Conservation (phyloP, 768 basidiomycete species). For the Lactarius evosmus region DNA sequence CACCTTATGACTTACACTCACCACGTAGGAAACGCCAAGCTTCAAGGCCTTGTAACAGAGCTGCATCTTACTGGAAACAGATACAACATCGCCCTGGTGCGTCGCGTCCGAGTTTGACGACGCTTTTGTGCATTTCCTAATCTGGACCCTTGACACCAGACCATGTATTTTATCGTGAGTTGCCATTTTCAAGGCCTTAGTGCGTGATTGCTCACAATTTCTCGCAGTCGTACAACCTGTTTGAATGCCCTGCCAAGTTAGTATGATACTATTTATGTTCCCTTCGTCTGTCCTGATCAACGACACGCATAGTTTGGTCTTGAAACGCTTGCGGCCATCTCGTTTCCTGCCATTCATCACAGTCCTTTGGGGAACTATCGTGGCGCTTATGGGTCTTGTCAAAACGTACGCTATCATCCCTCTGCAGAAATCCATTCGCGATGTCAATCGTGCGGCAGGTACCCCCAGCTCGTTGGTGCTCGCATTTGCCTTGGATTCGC, state of each 20-base stretch:
- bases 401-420: conserved; percentile 44
- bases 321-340: conserved; percentile 64
- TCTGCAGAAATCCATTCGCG: not conserved
- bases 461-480: conserved; percentile 56
- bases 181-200: not conserved
- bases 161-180: conserved; percentile 68
- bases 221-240: conserved; percentile 52
- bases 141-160: conserved; percentile 38
- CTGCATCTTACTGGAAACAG: conserved; percentile 54
- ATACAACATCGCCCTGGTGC: conserved; percentile 65
- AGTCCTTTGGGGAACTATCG: conserved; percentile 62
- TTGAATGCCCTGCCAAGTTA: conserved; percentile 71
- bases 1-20: conserved; percentile 6
- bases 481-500: conserved; percentile 60
- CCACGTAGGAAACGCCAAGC: conserved; percentile 56
- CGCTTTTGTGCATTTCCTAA: not conserved
- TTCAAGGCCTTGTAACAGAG: conserved; percentile 58
- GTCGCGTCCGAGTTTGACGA: conserved; percentile 19
- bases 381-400: conserved; percentile 66
- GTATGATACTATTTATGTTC: conserved; percentile 19
- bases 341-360: conserved; percentile 68
- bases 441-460: conserved; percentile 38
- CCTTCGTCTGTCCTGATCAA: not conserved
- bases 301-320: conserved; percentile 38
- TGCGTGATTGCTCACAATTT: not conserved